phyloP scores from a whole-genome alignment of 768 basidiomycete genomes.

The Mycena venus region DNA sequence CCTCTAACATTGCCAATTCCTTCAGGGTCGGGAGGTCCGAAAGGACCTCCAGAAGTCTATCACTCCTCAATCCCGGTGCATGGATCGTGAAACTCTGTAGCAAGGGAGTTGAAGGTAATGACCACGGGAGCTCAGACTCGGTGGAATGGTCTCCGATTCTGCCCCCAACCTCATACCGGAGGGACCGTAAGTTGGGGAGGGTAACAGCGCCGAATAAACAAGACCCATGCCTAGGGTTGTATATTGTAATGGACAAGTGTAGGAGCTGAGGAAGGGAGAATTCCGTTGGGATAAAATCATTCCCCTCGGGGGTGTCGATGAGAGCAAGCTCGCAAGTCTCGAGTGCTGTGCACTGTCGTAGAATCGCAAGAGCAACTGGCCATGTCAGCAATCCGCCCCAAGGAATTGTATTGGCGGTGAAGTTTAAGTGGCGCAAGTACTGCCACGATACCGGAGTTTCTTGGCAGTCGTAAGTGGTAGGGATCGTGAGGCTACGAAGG shows the following conservation, averaged over 20 bases:
- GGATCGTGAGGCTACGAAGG: background rate
- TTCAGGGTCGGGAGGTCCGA: background rate
- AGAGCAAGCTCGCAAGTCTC: background rate
- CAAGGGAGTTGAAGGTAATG: background rate
- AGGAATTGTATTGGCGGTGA: too few species aligned
- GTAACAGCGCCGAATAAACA: too few species aligned
- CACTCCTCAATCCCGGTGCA: background rate
- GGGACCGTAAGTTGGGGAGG: too few species aligned
- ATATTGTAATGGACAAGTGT: background rate
- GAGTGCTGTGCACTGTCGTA: too few species aligned
- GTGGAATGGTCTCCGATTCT: background rate
- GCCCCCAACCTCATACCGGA: too few species aligned
- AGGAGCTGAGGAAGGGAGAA: background rate
- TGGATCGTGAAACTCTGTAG: too few species aligned
- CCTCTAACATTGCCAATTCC: background rate
- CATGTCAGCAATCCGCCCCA: too few species aligned
- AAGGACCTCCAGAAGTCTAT: background rate
- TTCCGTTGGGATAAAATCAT: background rate
- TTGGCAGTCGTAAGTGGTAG: too few species aligned
- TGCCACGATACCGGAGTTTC: too few species aligned
- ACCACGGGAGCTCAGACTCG: background rate
- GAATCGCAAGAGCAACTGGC: too few species aligned
- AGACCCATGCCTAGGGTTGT: too few species aligned
- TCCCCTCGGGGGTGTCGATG: background rate
- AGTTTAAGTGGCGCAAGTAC: too few species aligned